Base-by-base conservation (phyloP, 768 basidiomycete genomes). In the Mycena galericulata region DNA sequence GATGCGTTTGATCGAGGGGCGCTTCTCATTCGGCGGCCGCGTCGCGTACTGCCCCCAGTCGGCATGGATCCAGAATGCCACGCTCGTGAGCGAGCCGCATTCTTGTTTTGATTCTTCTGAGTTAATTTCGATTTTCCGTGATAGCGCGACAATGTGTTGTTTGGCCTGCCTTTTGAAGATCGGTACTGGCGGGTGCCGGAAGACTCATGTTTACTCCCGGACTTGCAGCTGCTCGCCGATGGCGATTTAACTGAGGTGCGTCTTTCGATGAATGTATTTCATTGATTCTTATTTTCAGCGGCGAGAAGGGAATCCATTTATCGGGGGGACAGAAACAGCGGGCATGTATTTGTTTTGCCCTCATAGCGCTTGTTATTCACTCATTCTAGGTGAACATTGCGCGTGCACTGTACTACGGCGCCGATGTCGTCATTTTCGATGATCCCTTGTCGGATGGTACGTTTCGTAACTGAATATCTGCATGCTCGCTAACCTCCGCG, bases 11-110 rank as follows among this genome's bases (percentile, higher is more conserved):
- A 71, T 81, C 1, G 75, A 77, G 11, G 91, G 91, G 0, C 72
- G 76, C 17, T 85, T 89, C 36, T 75, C 80, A 0, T 89, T 92
- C 72, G 88, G 92, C 12, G 91, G 92, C 0, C 77, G 80, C 8
- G 83, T 92, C 18, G 90, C 86, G 11, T 94, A 92, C 75, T 91
- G 90, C 74, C 86, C 91, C 24, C 92, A 94, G 76, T 86, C 85
- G 1, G 89, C 91, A 2, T 94, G 92, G 92, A 92, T 94, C 50
- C 90, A 92, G 77, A 92, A 92, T 74, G 86, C 87, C 0, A 82
- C 87, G 2, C 72, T 90, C 73, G 89, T 89, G 64, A 54, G 86
- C 34, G 34, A 36, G 34, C 34, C 72, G 18, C 29, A 43, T 45
- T 14, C 20, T 27, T 30, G 27, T 26, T 36, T 27, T 41, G 2